phyloP scores from a whole-genome alignment of 352 stramenopile species.

The Phytopythium litorale region DNA sequence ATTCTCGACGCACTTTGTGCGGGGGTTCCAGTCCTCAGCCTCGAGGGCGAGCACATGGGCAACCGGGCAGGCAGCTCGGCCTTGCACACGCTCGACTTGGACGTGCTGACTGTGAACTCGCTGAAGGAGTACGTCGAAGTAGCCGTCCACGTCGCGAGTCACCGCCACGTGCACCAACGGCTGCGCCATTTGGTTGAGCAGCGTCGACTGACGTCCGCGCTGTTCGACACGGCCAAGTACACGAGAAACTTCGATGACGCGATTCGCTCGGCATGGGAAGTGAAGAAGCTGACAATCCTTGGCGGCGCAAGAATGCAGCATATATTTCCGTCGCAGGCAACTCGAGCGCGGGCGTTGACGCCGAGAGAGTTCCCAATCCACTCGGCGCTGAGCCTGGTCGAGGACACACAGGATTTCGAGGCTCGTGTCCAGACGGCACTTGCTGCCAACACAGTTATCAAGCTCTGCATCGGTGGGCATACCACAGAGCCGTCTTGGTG shows the following conservation, averaged over 20 bases:
- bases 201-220: conserved; percentile 34
- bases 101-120: conserved; percentile 57
- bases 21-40: conserved; percentile 65
- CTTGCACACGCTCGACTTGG: conserved; percentile 40
- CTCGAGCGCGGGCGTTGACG: conserved; percentile 9
- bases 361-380: conserved; percentile 33
- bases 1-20: conserved; percentile 76
- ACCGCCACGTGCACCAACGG: conserved; percentile 21
- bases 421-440: conserved; percentile 26
- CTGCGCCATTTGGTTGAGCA: conserved; percentile 39
- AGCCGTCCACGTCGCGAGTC: conserved; percentile 45
- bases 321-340: conserved; percentile 30
- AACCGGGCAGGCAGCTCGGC: conserved; percentile 61
- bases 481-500: conserved; percentile 41
- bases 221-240: conserved; percentile 72
- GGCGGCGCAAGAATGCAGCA: conserved; percentile 13
- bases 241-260: conserved; percentile 39
- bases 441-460: conserved; percentile 23
- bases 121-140: conserved; percentile 83
- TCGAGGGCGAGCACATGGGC: conserved; percentile 67
- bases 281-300: conserved; percentile 21
- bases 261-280: conserved; percentile 44
- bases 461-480: conserved; percentile 68
- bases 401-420: conserved; percentile 37
- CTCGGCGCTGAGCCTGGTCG: conserved; percentile 28